Base-by-base conservation (phyloP, 2,329 filamentous ascomycete genomes). In the Myriosclerotinia duriaeana region DNA sequence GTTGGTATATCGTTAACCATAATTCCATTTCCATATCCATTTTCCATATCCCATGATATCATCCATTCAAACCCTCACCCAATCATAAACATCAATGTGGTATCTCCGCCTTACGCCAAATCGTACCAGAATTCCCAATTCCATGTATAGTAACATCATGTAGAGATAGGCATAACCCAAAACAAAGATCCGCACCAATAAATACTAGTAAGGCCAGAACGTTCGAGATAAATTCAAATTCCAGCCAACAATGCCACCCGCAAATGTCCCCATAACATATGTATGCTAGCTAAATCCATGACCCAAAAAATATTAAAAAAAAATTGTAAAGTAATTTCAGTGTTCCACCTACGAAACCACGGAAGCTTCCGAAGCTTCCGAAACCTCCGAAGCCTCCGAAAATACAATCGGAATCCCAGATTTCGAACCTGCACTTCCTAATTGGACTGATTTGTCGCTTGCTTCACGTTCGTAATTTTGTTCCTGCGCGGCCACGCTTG, bases 381-480 rank as follows among this genome's bases (percentile, higher is more conserved):
- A 5, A 34, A 2, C 30, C 30, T 34, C 30, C 30, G 30, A 34
- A 34, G 20, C 48, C 59, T 58, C 22, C 22, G 40, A 40, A 2
- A n/a, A 58, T 15, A 5, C 6, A 17, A 50, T 15, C 8, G n/a
- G 34, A 20, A 22, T n/a, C 2, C 15, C 12, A 2, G 48, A 64
- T 22, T 44, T 64, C n/a, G 55, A 53, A 5, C 15, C 17, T 34
- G 46, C 54, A 53, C 64, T 66, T 17, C 55, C 64, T 8, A 53
- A 36, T 17, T 66, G 46, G 15, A 66, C 55, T 5, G 50, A 53
- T 17, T 54, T 61, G 44, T 66, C 64, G 17, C 64, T 66, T 26
- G 64, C 64, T 40, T 66, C 58, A n/a, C 44, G 44, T 22, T 66
- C 64, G n/a, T 64, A 66, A 20, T 17, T 36, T 48, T 58, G 1